phyloP scores from a whole-genome alignment of 768 basidiomycete species.

The Kwoniella dendrophila region DNA sequence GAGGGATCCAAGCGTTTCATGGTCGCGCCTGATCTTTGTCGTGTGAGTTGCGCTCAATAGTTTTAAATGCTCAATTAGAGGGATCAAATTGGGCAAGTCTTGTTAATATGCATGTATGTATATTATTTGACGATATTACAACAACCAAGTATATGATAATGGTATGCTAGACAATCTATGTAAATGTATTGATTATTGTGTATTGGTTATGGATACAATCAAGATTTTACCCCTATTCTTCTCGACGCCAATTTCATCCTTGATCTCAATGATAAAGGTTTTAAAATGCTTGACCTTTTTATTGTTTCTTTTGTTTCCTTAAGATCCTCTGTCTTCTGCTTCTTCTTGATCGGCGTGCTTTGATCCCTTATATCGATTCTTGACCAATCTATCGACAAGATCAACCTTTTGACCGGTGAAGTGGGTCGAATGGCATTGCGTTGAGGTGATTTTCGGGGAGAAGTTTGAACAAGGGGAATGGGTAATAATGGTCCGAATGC shows the following conservation, averaged over 20 bases:
- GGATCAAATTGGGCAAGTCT: too few relatives aligned
- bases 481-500: not conserved
- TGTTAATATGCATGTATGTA: too few relatives aligned
- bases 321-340: not conserved
- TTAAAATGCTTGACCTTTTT: constrained; percentile 10
- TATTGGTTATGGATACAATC: too few relatives aligned
- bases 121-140: too few relatives aligned
- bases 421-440: not conserved
- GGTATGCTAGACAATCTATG: too few relatives aligned
- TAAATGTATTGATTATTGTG: too few relatives aligned
- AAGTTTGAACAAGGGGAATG: not conserved
- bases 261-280: constrained; percentile 26
- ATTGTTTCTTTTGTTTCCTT: not conserved
- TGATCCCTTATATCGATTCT: not conserved
- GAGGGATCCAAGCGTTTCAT: constrained; percentile 1
- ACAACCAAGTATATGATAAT: too few relatives aligned
- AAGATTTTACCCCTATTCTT: constrained; percentile 1
- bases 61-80: too few relatives aligned
- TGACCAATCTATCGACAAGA: constrained; percentile 17
- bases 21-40: too few relatives aligned
- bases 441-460: constrained; percentile 6
- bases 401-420: constrained; percentile 2
- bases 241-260: constrained; percentile 23
- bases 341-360: not conserved
- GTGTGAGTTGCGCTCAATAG: too few relatives aligned